Base-by-base conservation (phyloP, 768 basidiomycete species). In the Lactarius pseudohatsudake region DNA sequence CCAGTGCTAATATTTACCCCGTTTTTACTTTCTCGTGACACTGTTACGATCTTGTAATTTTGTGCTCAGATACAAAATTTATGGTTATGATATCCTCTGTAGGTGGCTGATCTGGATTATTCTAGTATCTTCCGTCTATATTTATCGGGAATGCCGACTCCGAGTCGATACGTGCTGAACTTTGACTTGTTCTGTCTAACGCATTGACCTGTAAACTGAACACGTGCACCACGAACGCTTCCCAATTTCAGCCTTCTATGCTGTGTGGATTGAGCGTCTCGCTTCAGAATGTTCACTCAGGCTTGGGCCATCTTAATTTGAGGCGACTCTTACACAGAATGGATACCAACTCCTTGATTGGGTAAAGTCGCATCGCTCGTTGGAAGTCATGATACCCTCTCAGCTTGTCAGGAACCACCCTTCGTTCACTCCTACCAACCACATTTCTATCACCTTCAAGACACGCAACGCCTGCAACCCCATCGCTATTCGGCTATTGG, bases 331-430 rank as follows among this genome's bases (percentile, higher is more conserved):
- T 18, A 30, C 18, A 57, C 11, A 6, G 6, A 22, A 67, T 38
- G 62, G 28, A 64, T 67, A 13, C 66, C 66, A 67, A 66, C 32
- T 11, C 18, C 57, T 38, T 59, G 57, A 59, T 67, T 22, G 22
- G 41, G 66, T 13, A 47, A 43, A 5, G 28, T 36, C 28, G 20
- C n/a, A 22, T 22, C 13, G 32, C 7, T 56, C 20, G 55, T 61
- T 57, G 34, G 43, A 55, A 58, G 66, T 34, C 55, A 47, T 28
- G 10, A 38, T 50, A 26, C 15, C 26, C 20, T n/a, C 50, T 57
- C 56, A 57, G 34, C 56, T 18, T 22, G 30, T n/a, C 30, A 20
- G 5, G 50, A 26, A 9, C 43, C 20, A 53, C 22, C 26, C 50
- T 26, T 15, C 50, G 13, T 57, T 45, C 15, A 10, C 16, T 30